Percentiles rank a stretch among this genome's conserved stretches.
Evolutionary conservation across 495 filamentous ascomycete genomes (phyloP).

Genomic region (Xylaria curta): DNA sequence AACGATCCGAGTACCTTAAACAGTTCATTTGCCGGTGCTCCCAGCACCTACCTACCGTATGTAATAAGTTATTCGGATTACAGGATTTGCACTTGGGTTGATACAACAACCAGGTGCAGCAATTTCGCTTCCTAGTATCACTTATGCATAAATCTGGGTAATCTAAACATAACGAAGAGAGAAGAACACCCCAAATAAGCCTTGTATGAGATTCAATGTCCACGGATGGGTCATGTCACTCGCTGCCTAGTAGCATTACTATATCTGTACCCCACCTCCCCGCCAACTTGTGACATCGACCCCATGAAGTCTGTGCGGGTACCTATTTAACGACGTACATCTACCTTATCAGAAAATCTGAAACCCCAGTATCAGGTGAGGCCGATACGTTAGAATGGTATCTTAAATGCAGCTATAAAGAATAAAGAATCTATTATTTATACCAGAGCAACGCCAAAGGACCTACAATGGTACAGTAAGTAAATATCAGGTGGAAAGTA

Average conservation of each 20-base stretch:
- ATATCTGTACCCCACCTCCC: slow-evolving; percentile 17
- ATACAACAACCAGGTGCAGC: too few species aligned
- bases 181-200: not conserved
- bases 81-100: not conserved
- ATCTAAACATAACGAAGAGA: not conserved
- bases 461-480: too few species aligned
- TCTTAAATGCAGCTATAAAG: not conserved
- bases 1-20: not conserved
- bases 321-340: not conserved
- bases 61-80: not conserved
- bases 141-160: not conserved
- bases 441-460: not conserved
- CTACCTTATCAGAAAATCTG: not conserved
- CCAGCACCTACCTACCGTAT: not conserved
- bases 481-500: not conserved
- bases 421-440: not conserved
- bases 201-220: not conserved
- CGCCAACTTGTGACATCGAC: slow-evolving; percentile 22
- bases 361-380: not conserved
- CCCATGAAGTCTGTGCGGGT: slow-evolving; percentile 1
- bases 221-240: not conserved
- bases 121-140: too few species aligned
- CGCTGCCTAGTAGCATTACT: not conserved
- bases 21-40: not conserved
- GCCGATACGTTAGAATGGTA: not conserved